phyloP scores from a whole-genome alignment of 2,329 filamentous ascomycete genomes.

The Colletotrichum ledebouriae region DNA sequence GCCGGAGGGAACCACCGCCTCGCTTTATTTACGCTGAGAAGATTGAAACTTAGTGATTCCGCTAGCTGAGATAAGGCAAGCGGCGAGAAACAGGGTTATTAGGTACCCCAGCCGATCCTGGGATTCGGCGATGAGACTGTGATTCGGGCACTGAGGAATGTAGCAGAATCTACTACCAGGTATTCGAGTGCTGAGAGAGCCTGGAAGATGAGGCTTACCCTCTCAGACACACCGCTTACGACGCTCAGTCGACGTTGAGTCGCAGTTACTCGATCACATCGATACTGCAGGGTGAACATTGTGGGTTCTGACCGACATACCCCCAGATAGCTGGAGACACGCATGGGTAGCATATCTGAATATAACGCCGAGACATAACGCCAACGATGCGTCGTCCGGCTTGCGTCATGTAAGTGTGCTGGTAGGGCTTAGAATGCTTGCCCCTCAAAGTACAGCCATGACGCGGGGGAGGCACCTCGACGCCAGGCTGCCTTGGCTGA shows the following conservation, averaged over 20 bases:
- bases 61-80: background rate
- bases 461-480: background rate
- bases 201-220: background rate
- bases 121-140: background rate
- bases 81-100: background rate
- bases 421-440: background rate
- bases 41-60: background rate
- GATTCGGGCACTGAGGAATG: background rate
- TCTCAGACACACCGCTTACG: background rate
- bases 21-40: too few relatives aligned
- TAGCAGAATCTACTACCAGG: too few relatives aligned
- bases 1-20: too few relatives aligned
- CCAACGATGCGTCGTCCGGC: background rate
- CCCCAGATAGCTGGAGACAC: background rate
- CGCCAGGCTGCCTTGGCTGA: slow-evolving; percentile 36
- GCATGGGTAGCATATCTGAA: background rate
- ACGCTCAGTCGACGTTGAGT: slow-evolving; percentile 2
- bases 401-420: slow-evolving; percentile 16
- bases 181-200: background rate
- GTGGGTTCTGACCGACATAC: slow-evolving; percentile 6
- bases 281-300: background rate
- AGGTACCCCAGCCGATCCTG: too few relatives aligned
- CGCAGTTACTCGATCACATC: background rate
- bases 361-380: slow-evolving; percentile 2
- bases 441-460: background rate